Evolutionary conservation across 306 rosid species (phyloP), one percentile per base, ranked within the genome.

Genomic region (Quercus cerris): DNA sequence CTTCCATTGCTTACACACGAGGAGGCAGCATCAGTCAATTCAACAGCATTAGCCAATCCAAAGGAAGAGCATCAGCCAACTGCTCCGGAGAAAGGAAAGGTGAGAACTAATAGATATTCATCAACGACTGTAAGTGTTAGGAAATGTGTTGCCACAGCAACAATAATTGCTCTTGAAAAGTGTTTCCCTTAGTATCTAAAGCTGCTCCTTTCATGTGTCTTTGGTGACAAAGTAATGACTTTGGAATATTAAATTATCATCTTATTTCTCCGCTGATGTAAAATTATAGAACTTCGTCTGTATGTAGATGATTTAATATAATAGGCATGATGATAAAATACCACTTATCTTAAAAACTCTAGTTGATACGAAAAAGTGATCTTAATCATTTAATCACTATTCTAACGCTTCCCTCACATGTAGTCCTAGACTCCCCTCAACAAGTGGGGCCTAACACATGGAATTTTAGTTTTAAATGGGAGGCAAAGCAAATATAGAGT

Each of bases 1-100:
- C 75, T 81, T 81, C 99, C 97, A 31, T 82, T 96, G 89, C 94
- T 96, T 30, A 41, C 83, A 27, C 86, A 68, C 58, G 86, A 81
- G 71, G 97, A 84, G 79, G 73, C 52, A 52, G 51, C 46, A 62
- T 75, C 84, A 75, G 75, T 59, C 64, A 56, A 35, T 35, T 35
- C 41, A 35, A 35, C 41, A 35, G 41, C 41, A 35, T 38, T 3
- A 41, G 46, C 46, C 46, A 41, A 2, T 41, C 46, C 12, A 41
- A 41, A 41, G 46, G 46, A 41, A 0, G 46, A 41, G 12, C 46
- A 41, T 41, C 3, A 28, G 73, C 44, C 90, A 70, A 81, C 81
- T 86, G 59, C 75, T 70, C 70, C 88, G 56, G 74, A 74, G 66
- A 86, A 75, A 66, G 68, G 75, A 49, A 89, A 82, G 97, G 99